Evolutionary conservation across 2,329 filamentous ascomycete species (phyloP).

Genomic region (Ophiocordyceps camponoti-floridani): DNA sequence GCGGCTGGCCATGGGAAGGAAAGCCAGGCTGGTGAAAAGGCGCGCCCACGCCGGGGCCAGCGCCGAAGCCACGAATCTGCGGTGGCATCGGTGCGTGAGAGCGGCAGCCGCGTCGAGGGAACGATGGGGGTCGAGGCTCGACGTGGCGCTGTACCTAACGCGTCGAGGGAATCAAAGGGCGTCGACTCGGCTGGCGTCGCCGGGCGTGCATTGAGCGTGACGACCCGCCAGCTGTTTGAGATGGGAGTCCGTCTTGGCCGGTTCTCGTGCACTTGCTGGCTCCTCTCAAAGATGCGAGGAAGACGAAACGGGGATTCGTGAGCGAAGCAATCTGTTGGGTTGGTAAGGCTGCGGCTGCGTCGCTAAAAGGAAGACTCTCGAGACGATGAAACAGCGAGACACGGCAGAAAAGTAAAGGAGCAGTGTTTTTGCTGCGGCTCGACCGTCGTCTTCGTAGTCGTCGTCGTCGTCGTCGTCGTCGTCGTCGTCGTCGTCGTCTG

Average conservation of each 20-base stretch:
- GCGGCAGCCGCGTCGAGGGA: neutral
- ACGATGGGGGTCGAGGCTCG: neutral
- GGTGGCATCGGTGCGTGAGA: slow-evolving; percentile 14
- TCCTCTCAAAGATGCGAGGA: neutral
- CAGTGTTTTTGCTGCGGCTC: too few species aligned
- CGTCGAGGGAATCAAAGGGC: neutral
- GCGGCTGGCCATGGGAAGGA: slow-evolving; percentile 31
- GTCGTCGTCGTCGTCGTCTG: too few species aligned
- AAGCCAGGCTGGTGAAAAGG: slow-evolving; percentile 30
- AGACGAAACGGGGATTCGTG: neutral
- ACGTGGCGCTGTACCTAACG: neutral
- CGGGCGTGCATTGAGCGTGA: neutral
- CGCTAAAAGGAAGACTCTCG: too few species aligned
- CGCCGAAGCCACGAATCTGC: slow-evolving; percentile 19
- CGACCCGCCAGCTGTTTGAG: neutral
- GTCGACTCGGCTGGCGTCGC: neutral
- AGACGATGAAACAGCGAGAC: too few species aligned
- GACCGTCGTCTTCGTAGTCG: too few species aligned
- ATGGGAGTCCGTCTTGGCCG: neutral
- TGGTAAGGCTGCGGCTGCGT: too few species aligned
- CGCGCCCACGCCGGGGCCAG: slow-evolving; percentile 17
- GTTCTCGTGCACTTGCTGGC: neutral
- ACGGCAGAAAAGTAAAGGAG: too few species aligned
- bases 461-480: too few species aligned
- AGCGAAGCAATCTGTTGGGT: too few species aligned